Evolutionary conservation across 2,329 filamentous ascomycete genomes (phyloP), one percentile per base, ranked within the genome.

Genomic region (Trichoderma polysporum): DNA sequence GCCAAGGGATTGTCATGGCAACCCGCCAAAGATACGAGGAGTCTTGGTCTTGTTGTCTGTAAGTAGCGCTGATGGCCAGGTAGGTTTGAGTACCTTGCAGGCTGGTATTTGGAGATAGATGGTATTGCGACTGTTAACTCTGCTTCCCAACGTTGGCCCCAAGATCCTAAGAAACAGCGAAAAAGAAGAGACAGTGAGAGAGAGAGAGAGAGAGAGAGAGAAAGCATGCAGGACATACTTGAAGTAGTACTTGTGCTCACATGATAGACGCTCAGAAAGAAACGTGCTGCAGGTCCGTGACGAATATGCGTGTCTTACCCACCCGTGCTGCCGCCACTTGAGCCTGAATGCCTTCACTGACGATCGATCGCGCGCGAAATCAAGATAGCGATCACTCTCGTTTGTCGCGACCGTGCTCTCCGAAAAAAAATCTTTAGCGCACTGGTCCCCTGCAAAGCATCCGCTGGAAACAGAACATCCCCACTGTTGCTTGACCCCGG

Each of bases 1-100:
- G 35, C 45, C 66, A 59, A 27, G 27, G 39, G 54, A 68, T 68
- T 31, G 61, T 65, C 66, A 45, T 65, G 66, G 61, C 66, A 65
- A 65, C 66, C 52, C 35, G 52, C 66, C 66, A 53, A n/a, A 47
- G 66, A 64, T 54, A 37, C 64, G 49, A 66, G 47, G 22, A 29
- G 35, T 31, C 35, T 25, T 17, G 19, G 25, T 12, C 19, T 31
- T 19, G 37, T 39, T 17, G 19, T n/a, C 12, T 17, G 41, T 19
- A 45, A 45, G 41, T 50, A 52, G 41, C 41, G 57, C 57, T 60
- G 57, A 59, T 59, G 57, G 29, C 19, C 29, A 47, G n/a, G 57
- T 27, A 13, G 5, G 22, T 17, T 1, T 10, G 47, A 13, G 9
- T 22, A 17, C n/a, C n/a, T n/a, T n/a, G n/a, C n/a, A n/a, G n/a